Evolutionary conservation across 139 green algal species (phyloP).

Genomic region (Pleodorina starrii): DNA sequence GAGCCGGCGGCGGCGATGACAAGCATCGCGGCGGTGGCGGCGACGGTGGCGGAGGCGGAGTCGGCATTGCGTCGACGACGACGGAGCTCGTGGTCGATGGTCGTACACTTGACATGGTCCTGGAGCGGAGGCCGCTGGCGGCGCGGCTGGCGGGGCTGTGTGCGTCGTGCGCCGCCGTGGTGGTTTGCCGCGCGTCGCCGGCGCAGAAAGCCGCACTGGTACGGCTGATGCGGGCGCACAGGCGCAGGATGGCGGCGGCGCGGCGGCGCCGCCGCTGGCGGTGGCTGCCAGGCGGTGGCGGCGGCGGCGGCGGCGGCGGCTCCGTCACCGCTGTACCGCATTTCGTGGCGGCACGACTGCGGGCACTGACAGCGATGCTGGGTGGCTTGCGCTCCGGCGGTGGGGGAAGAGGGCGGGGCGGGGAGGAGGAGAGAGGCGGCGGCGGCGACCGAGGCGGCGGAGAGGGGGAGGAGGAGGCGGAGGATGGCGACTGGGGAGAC

Average conservation of each 20-base stretch:
- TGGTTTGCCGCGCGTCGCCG: slow-evolving; percentile 81
- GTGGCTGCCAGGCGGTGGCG: background rate
- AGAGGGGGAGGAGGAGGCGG: background rate
- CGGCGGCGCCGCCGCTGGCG: background rate
- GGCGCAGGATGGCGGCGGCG: background rate
- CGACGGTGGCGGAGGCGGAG: background rate
- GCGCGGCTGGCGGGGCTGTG: slow-evolving; percentile 37
- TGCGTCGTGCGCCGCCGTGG: slow-evolving; percentile 66
- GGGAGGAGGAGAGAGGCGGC: background rate
- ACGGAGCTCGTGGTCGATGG: slow-evolving; percentile 57
- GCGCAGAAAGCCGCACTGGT: slow-evolving; percentile 73
- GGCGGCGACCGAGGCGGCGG: background rate
- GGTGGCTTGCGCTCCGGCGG: background rate
- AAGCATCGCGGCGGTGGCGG: background rate
- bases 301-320: background rate
- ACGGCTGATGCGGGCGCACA: slow-evolving; percentile 25
- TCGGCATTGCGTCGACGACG: background rate
- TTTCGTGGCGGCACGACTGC: too few relatives aligned
- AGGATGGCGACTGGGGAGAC: background rate
- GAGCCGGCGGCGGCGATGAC: too few relatives aligned
- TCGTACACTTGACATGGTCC: slow-evolving; percentile 49
- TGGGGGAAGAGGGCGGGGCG: background rate
- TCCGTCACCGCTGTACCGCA: background rate
- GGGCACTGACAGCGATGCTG: background rate
- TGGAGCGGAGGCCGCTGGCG: slow-evolving; percentile 34